A percentile compares a stretch with the other conserved stretches of the same genome.
These are phyloP conservation scores for Eucalyptus fibrosa DNA, from an alignment of 345 rosid genomes.

Conservation along the genomic window DNA sequence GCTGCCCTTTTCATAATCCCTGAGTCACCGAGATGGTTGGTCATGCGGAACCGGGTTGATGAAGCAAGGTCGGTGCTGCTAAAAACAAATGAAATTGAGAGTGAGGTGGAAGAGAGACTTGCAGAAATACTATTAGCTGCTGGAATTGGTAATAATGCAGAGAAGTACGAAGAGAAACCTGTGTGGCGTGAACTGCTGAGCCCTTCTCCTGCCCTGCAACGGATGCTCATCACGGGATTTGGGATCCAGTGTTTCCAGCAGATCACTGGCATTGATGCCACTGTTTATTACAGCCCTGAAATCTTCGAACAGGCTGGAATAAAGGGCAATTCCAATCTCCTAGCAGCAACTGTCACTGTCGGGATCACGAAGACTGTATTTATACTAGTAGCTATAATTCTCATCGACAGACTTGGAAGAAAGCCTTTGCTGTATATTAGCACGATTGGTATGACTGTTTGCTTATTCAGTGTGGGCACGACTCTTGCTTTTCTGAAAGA, in stretches of 20 bases:
- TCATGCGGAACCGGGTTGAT: slow-evolving; percentile 61
- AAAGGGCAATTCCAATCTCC: slow-evolving; percentile 38
- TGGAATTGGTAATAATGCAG: slow-evolving; percentile 11
- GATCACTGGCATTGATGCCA: slow-evolving; percentile 72
- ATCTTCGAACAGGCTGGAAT: slow-evolving; percentile 61
- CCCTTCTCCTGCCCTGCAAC: slow-evolving; percentile 58
- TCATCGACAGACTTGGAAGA: slow-evolving; percentile 58
- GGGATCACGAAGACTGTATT: slow-evolving; percentile 58
- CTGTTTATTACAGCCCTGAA: slow-evolving; percentile 78
- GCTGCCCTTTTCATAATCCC: slow-evolving; percentile 76
- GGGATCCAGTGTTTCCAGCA: slow-evolving; percentile 93
- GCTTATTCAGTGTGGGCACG: slow-evolving; percentile 43
- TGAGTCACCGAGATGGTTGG: slow-evolving; percentile 89
- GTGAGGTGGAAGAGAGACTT: slow-evolving; percentile 69
- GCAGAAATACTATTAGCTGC: slow-evolving; percentile 70
- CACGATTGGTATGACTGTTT: slow-evolving; percentile 75
- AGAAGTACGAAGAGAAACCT: slow-evolving; percentile 44
- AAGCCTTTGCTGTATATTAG: slow-evolving; percentile 74
- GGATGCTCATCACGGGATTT: slow-evolving; percentile 62
- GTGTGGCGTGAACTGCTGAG: slow-evolving; percentile 68
- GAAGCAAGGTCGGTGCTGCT: slow-evolving; percentile 65
- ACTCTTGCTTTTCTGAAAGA: slow-evolving; percentile 42
- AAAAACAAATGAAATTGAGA: slow-evolving; percentile 57
- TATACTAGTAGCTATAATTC: slow-evolving; percentile 53
- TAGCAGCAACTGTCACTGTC: slow-evolving; percentile 67